A percentile compares a stretch with the other conserved stretches of the same genome.
Conservation (phyloP, 495 filamentous ascomycete genomes). For the Sporormia fimetaria region DNA sequence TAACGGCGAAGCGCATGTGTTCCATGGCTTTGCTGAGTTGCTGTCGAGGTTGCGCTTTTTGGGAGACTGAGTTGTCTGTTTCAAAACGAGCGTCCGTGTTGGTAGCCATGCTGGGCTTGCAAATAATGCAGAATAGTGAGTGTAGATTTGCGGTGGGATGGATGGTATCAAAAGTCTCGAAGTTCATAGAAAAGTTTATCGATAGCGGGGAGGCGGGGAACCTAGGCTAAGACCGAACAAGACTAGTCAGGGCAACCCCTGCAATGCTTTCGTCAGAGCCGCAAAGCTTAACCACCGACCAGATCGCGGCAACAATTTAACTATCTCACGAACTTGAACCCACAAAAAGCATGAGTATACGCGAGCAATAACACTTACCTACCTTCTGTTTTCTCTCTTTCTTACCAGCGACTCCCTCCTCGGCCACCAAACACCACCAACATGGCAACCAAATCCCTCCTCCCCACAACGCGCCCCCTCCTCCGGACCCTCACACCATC, state of each 20-base stretch:
- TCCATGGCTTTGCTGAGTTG: slow-evolving; percentile 36
- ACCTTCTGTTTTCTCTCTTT: not conserved
- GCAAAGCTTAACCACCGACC: slow-evolving; percentile 5
- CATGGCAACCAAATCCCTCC: slow-evolving; percentile 21
- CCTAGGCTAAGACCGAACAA: slow-evolving; percentile 2
- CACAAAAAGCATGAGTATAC: too few relatives aligned
- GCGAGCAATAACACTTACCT: not conserved
- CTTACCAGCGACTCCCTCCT: too few relatives aligned
- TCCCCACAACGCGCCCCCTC: slow-evolving; percentile 28
- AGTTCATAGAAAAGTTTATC: not conserved
- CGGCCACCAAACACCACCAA: slow-evolving; percentile 4
- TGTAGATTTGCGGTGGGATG: not conserved
- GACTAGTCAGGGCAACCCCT: not conserved
- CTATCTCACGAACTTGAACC: too few relatives aligned
- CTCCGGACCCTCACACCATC: slow-evolving; percentile 11
- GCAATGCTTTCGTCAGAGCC: slow-evolving; percentile 1
- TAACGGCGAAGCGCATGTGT: slow-evolving; percentile 35
- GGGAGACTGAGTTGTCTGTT: slow-evolving; percentile 14
- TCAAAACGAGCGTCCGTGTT: slow-evolving; percentile 1
- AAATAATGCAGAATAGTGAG: not conserved
- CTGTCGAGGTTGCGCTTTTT: slow-evolving; percentile 19
- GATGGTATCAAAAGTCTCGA: not conserved
- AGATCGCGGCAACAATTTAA: too few relatives aligned
- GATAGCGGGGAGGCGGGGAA: too few relatives aligned
- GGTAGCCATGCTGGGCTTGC: not conserved